Evolutionary conservation across 179 eudicot species (phyloP).

Genomic region (Actinidia arguta): DNA sequence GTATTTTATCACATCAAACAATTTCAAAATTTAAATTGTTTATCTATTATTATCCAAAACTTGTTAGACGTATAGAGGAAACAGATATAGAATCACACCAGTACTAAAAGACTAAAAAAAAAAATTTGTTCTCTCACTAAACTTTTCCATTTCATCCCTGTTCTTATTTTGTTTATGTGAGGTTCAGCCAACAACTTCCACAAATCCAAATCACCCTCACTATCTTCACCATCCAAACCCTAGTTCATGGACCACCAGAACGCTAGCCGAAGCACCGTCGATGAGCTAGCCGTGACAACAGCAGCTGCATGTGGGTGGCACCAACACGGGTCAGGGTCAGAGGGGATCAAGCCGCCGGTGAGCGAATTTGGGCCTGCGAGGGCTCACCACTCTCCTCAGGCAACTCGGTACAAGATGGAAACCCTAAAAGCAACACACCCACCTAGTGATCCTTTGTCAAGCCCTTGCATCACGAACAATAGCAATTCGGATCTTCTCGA

Average conservation of each 20-base stretch:
- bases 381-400: conserved; percentile 9
- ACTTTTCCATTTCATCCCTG: no score
- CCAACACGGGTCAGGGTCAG: conserved; percentile 35
- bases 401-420: conserved; percentile 49
- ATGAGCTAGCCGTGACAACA: conserved; percentile 32
- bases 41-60: no score
- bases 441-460: background rate
- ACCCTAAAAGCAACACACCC: conserved; percentile 17
- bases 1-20: no score
- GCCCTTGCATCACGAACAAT: no score
- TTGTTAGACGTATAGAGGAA: no score
- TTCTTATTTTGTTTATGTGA: no score
- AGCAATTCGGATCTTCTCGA: conserved; percentile 36
- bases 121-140: no score
- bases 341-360: background rate
- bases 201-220: conserved; percentile 13
- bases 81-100: no score
- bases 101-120: no score
- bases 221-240: background rate
- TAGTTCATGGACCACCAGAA: background rate
- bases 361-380: conserved; percentile 26
- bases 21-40: no score
- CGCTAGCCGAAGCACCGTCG: background rate
- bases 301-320: conserved; percentile 59
- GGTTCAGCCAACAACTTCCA: background rate